These are phyloP conservation scores for Fragilaria crotonensis DNA, from an alignment of 108 stramenopile species.

Conservation along the genomic window DNA sequence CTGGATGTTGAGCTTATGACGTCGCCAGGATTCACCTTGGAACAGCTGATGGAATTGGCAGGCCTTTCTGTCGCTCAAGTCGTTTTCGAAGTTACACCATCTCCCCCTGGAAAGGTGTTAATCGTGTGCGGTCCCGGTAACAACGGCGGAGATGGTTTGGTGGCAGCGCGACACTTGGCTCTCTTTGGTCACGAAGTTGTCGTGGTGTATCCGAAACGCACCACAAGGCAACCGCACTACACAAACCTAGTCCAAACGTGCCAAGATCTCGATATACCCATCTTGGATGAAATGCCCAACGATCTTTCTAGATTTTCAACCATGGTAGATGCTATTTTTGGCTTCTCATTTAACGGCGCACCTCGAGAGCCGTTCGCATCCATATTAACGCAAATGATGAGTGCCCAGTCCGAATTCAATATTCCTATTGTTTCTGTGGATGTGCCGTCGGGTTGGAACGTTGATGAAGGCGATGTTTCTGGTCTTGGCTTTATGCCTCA, in stretches of 20 bases:
- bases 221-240: conserved; percentile 42
- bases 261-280: conserved; percentile 68
- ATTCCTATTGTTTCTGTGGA: conserved; percentile 82
- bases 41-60: conserved; percentile 99
- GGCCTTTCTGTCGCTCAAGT: conserved; percentile 92
- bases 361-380: conserved; percentile 86
- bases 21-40: conserved; percentile 86
- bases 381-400: conserved; percentile 56
- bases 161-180: conserved; percentile 91
- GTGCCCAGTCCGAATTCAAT: conserved; percentile 19
- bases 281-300: conserved; percentile 53
- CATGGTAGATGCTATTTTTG: conserved; percentile 97
- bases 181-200: conserved; percentile 83
- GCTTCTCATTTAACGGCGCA: conserved; percentile 87
- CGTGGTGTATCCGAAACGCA: conserved; percentile 88
- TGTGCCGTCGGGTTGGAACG: conserved; percentile 95
- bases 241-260: conserved; percentile 86
- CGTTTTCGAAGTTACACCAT: conserved; percentile 39
- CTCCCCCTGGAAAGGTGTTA: conserved; percentile 18
- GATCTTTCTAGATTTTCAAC: conserved; percentile 10
- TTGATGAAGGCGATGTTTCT: conserved; percentile 51
- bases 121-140: conserved; percentile 92
- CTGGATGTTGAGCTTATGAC: conserved; percentile 94
- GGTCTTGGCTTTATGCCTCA: conserved; percentile 61
- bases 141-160: conserved; percentile 99